Evolutionary conservation across 2,329 filamentous ascomycete genomes (phyloP), one percentile per base, ranked within the genome.

Genomic region (Botrytis medusae): DNA sequence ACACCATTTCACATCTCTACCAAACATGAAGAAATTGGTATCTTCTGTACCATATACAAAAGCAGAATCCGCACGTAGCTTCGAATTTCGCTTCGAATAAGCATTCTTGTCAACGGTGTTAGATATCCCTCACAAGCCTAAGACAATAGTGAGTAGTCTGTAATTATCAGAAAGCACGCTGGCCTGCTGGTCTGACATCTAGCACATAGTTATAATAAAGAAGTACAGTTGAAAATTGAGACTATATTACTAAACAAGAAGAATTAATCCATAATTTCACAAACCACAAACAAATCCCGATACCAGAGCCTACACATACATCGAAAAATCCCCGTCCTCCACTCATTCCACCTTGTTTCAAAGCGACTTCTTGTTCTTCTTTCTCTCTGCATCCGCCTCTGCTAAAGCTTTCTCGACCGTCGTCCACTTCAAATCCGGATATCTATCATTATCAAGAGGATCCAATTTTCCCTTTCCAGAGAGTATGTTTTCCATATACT

Each of bases 401-500:
- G 14, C 46, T 34, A 74, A 6, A 69, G 69, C 72, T 42, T 59
- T 60, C 61, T 74, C 72, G 20, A 68, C 32, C 25, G 72, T 72
- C 29, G 62, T 72, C 40, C 61, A 72, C 10, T 48, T 54, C 20
- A 74, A n/a, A 40, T 72, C 72, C 10, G 72, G 72, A 68, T 74
- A 74, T 29, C 72, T 72, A 34, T 69, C 62, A 40, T 74, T 74
- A 61, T 74, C 72, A 40, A 74, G 12, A 20, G 72, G 72, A 37
- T 72, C 51, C 25, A 74, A 44, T 57, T 69, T 74, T 25, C 72
- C 72, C 9, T 72, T 67, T 34, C 72, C 72, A 12, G 72, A 74
- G 34, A 74, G 54, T 61, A 74, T 74, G 25, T 74, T 74, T 32
- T 74, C 72, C 54, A 74, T 37, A 62, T 74, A 74, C 40, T 74